These are phyloP conservation scores for Stramenopiles sp. DNA, from an alignment of 352 stramenopile genomes.

Conservation along the genomic window DNA sequence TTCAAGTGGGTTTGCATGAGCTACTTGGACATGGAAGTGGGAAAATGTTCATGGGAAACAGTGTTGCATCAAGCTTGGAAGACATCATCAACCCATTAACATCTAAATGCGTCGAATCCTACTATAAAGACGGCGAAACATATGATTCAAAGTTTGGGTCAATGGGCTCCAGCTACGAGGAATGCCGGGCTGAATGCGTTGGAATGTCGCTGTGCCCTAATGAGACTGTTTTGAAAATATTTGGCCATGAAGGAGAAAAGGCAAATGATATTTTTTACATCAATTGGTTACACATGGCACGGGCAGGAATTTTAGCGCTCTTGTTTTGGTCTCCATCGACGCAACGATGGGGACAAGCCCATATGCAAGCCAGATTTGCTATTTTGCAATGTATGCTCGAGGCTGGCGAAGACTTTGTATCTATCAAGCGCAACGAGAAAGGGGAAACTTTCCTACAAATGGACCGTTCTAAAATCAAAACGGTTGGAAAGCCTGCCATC, in stretches of 20 bases:
- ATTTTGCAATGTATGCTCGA: conserved; percentile 22
- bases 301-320: conserved; percentile 20
- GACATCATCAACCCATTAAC: conserved; percentile 16
- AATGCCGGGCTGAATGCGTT: conserved; percentile 24
- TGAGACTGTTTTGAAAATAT: conserved; percentile 20
- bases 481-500: conserved; percentile 19
- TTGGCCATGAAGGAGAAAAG: conserved; percentile 21
- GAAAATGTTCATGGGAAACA: conserved; percentile 18
- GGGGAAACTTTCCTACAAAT: conserved; percentile 11
- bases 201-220: conserved; percentile 21
- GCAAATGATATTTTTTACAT: conserved; percentile 15
- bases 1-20: conserved; percentile 24
- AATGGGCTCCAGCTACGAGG: conserved; percentile 22
- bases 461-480: conserved; percentile 17
- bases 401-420: conserved; percentile 18
- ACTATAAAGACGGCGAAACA: conserved; percentile 23
- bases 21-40: conserved; percentile 22
- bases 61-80: conserved; percentile 13
- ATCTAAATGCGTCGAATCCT: conserved; percentile 8
- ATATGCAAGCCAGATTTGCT: conserved; percentile 22
- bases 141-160: conserved; percentile 21
- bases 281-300: conserved; percentile 21
- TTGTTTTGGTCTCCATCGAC: conserved; percentile 19
- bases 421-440: conserved; percentile 17
- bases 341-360: conserved; percentile 21